Evolutionary conservation across 768 basidiomycete genomes (phyloP).

Genomic region (Xanthoconium purpureum): DNA sequence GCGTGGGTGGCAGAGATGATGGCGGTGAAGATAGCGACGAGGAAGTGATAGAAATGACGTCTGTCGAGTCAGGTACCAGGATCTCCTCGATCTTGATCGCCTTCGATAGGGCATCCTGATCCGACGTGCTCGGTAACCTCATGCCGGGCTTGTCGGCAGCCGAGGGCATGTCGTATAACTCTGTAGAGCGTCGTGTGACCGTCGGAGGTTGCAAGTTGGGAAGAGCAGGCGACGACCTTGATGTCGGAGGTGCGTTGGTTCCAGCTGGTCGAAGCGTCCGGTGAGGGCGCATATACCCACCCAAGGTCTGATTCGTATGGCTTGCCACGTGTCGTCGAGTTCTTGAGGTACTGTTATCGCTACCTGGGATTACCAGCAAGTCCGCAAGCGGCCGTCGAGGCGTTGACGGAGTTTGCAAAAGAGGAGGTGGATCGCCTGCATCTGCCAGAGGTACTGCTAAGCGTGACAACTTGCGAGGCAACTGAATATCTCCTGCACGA

Average conservation of each 20-base stretch:
- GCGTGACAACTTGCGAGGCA: slow-evolving; percentile 12
- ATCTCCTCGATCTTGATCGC: slow-evolving; percentile 21
- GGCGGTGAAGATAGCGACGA: slow-evolving; percentile 17
- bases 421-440: neutral
- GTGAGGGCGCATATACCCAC: slow-evolving; percentile 12
- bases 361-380: slow-evolving; percentile 2
- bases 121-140: neutral
- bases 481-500: neutral
- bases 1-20: neutral
- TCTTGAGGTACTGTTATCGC: neutral
- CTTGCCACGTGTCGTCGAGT: neutral
- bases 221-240: neutral
- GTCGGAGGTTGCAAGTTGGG: neutral
- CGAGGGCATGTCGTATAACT: neutral
- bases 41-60: slow-evolving; percentile 12
- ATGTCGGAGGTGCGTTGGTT: no score
- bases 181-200: neutral
- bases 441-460: neutral
- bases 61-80: neutral
- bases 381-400: slow-evolving; percentile 21
- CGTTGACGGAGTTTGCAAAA: slow-evolving; percentile 12
- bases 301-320: neutral
- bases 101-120: slow-evolving; percentile 4
- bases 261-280: neutral
- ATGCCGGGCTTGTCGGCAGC: neutral